Evolutionary conservation across 2,329 filamentous ascomycete genomes (phyloP).

Genomic region (Cladosporium sp.): DNA sequence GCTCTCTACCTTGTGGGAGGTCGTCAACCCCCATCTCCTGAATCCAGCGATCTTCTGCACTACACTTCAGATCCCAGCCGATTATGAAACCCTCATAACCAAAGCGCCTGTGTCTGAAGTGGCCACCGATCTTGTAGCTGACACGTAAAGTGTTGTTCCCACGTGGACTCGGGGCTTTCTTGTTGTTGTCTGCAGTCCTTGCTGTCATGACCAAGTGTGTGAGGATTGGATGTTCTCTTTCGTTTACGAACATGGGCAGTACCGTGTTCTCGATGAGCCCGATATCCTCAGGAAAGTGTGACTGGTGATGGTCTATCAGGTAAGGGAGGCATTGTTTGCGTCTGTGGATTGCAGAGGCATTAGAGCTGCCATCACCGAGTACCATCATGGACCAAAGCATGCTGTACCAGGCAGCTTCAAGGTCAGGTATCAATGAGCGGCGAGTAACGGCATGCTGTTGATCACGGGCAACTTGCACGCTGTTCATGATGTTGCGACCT

Average conservation of each 20-base stretch:
- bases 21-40: conserved; percentile 59
- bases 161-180: conserved; percentile 36
- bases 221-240: conserved; percentile 51
- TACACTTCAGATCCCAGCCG: conserved; percentile 71
- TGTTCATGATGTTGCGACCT: conserved; percentile 74
- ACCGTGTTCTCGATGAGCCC: conserved; percentile 66
- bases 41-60: conserved; percentile 58
- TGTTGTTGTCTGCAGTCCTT: conserved; percentile 51
- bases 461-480: conserved; percentile 51
- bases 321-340: conserved; percentile 58
- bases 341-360: conserved; percentile 26
- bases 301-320: conserved; percentile 60
- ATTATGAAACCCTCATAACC: conserved; percentile 75
- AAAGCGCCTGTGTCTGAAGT: conserved; percentile 79
- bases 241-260: conserved; percentile 54
- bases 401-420: conserved; percentile 62
- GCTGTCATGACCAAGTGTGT: conserved; percentile 52
- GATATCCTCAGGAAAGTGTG: conserved; percentile 65
- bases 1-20: conserved; percentile 54
- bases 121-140: conserved; percentile 68
- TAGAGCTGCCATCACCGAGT: conserved; percentile 29
- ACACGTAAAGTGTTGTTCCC: conserved; percentile 35
- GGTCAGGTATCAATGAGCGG: conserved; percentile 39
- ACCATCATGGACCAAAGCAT: conserved; percentile 64
- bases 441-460: conserved; percentile 18